phyloP scores from a whole-genome alignment of 1,284 basidiomycete genomes.

The Gastroboletus turbinatus region DNA sequence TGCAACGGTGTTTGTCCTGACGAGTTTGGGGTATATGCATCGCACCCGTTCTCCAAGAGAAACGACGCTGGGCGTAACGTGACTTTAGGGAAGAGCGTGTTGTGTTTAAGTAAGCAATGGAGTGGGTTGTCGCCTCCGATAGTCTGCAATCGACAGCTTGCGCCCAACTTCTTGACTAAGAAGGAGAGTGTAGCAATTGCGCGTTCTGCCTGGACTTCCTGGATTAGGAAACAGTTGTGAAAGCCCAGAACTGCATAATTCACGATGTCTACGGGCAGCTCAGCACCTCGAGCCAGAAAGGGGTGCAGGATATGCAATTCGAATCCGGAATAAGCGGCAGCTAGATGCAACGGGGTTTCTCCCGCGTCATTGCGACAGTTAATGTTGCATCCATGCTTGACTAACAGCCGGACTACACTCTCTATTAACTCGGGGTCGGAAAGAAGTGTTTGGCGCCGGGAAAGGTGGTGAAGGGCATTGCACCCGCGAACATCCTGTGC shows the following conservation, averaged over 20 bases:
- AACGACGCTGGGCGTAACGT: too few relatives aligned
- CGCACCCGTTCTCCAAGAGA: neutral
- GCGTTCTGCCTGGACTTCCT: neutral
- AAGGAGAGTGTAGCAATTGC: neutral
- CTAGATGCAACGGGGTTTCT: neutral
- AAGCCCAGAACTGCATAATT: neutral
- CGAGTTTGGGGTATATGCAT: neutral
- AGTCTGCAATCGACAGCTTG: neutral
- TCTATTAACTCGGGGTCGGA: neutral
- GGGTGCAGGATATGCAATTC: neutral
- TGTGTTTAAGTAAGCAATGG: neutral
- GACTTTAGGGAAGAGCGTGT: too few relatives aligned
- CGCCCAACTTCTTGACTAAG: neutral
- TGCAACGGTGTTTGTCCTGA: neutral
- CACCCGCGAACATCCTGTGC: neutral
- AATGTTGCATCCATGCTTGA: neutral
- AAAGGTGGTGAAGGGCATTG: neutral
- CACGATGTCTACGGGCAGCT: neutral
- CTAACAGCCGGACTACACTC: neutral
- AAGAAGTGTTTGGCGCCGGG: rapidly evolving
- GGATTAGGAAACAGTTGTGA: too few relatives aligned
- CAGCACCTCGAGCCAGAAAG: neutral
- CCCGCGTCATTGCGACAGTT: neutral
- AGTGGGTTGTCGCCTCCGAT: neutral
- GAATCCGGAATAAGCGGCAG: neutral